Conservation (phyloP, 768 basidiomycete species). For the Neoboletus magnificus region DNA sequence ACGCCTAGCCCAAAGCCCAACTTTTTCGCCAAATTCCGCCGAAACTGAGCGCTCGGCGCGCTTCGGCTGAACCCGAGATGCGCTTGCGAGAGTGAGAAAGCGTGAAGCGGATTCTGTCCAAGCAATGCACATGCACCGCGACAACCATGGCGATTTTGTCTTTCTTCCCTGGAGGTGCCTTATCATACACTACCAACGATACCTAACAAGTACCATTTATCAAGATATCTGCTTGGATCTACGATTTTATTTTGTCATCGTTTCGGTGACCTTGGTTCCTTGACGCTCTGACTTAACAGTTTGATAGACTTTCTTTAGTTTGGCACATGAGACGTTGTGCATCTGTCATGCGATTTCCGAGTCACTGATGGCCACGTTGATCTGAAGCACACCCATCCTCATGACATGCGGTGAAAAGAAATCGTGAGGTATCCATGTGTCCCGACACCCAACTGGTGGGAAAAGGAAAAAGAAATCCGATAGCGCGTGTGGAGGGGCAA, state of each 20-base stretch:
- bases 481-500: too few species aligned
- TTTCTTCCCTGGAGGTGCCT: background rate
- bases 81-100: too few species aligned
- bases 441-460: background rate
- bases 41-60: constrained; percentile 21
- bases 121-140: background rate
- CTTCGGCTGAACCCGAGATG: background rate
- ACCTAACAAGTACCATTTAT: constrained; percentile 5
- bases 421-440: background rate
- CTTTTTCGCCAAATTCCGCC: constrained; percentile 40
- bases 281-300: background rate
- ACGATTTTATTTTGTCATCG: background rate
- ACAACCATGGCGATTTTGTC: background rate
- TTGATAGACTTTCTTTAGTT: constrained; percentile 9
- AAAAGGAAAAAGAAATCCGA: too few species aligned
- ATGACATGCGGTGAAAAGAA: too few species aligned
- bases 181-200: background rate
- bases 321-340: background rate
- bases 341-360: background rate
- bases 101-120: background rate
- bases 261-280: background rate
- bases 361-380: background rate
- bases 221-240: constrained; percentile 6
- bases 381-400: background rate
- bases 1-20: constrained; percentile 20